Evolutionary conservation across 2,329 filamentous ascomycete species (phyloP), one percentile per base, ranked within the genome.

Genomic region (Pseudogymnoascus sp.): DNA sequence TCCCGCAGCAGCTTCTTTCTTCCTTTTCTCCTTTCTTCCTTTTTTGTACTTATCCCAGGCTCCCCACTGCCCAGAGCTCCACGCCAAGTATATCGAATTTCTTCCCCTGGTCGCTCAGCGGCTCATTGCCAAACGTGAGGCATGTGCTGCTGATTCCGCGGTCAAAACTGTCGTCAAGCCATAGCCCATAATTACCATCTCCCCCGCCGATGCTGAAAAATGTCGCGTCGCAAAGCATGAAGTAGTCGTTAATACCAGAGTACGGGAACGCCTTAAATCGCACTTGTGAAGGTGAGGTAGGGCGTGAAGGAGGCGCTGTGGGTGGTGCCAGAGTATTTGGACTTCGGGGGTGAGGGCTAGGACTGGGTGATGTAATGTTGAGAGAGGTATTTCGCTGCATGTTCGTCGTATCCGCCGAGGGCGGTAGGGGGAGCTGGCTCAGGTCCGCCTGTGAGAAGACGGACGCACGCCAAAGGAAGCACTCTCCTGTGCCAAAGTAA

Each of bases 181-280:
- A 97, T 5, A 99, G 79, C 1, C 95, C 95, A 74, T 95, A 97
- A 70, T 90, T 89, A 0, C 95, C 93, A 69, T 96, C 92, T 47
- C 82, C 91, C 63, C 91, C 93, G 10, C 95, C 95, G 18, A 97
- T 82, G 71, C 90, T 95, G 47, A 99, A 76, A 73, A 90, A 97
- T 23, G 87, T 84, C 2, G 85, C 81, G 76, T 97, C 92, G 76
- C 93, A 97, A 71, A 96, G 89, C 69, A 97, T 95, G 79, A 93
- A 91, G 74, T 96, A 99, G 75, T 97, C 95, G 74, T 99, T 97
- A 42, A 96, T 84, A 4, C 95, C 95, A 64, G 90, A 96, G 73
- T 97, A 97, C 0, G 93, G 93, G 71, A 97, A 99, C 0, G 93
- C 93, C 77, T 96, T 97, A 82, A 99, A 99, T 18, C 95, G 86